Percentiles rank a stretch among this genome's conserved stretches.
These are phyloP conservation scores for Exophiala calicioides DNA, from an alignment of 2,329 filamentous ascomycete genomes.

Conservation along the genomic window DNA sequence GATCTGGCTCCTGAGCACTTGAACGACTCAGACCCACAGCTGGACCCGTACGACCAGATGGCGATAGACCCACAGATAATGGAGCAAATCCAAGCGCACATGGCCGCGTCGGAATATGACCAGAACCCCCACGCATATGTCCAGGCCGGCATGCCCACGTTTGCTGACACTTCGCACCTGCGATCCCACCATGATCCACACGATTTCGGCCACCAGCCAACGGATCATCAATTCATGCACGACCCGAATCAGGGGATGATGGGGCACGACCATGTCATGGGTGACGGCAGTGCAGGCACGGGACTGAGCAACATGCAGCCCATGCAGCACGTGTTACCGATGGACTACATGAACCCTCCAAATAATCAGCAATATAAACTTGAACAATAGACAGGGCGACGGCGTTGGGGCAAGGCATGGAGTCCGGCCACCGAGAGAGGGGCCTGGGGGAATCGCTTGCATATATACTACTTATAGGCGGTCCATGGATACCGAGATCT, in stretches of 20 bases:
- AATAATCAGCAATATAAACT: slow-evolving; percentile 24
- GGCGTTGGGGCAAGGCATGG: slow-evolving; percentile 33
- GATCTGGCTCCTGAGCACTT: slow-evolving; percentile 27
- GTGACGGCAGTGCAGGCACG: slow-evolving; percentile 25
- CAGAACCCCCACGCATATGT: slow-evolving; percentile 25
- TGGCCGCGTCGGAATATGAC: slow-evolving; percentile 25
- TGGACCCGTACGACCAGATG: slow-evolving; percentile 51
- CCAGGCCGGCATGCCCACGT: slow-evolving; percentile 23
- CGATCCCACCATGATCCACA: slow-evolving; percentile 26
- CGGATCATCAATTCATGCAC: slow-evolving; percentile 25
- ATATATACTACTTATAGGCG: too few species aligned
- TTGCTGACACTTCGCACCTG: slow-evolving; percentile 25
- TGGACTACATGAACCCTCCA: slow-evolving; percentile 31
- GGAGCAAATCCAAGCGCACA: slow-evolving; percentile 47
- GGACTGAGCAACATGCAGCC: slow-evolving; percentile 32
- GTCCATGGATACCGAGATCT: too few species aligned
- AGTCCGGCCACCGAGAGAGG: slow-evolving; percentile 6
- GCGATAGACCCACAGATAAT: slow-evolving; percentile 65
- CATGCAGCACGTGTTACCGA: slow-evolving; percentile 31
- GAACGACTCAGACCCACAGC: slow-evolving; percentile 41
- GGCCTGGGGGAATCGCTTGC: too few species aligned
- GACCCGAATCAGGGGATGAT: slow-evolving; percentile 24
- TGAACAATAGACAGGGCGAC: slow-evolving; percentile 16
- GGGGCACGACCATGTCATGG: slow-evolving; percentile 31
- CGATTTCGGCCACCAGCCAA: slow-evolving; percentile 22